Evolutionary conservation across 1,139 yeast genomes (phyloP).

Genomic region (Nakaseomyces sp.): DNA sequence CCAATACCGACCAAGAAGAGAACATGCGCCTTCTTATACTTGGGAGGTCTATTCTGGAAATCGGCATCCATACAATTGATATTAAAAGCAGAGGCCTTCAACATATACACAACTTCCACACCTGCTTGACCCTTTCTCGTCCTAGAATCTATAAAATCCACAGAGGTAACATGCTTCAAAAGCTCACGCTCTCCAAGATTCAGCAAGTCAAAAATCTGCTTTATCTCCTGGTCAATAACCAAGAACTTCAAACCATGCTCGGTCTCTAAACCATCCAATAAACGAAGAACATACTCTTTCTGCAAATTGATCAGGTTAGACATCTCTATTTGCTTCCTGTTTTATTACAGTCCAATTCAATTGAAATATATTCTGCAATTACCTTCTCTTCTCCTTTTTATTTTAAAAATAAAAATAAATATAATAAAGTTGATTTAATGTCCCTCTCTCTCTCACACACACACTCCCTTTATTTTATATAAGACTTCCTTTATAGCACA

Average conservation of each 20-base stretch:
- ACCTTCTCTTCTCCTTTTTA: too few species aligned
- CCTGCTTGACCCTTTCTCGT: slow-evolving; percentile 41
- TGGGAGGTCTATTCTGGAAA: slow-evolving; percentile 42
- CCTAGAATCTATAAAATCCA: slow-evolving; percentile 44
- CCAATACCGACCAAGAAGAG: slow-evolving; percentile 48
- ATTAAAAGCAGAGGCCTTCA: slow-evolving; percentile 46
- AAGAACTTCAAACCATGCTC: slow-evolving; percentile 34
- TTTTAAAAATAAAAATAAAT: too few species aligned
- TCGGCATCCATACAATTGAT: slow-evolving; percentile 55
- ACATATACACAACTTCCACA: slow-evolving; percentile 52
- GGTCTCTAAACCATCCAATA: slow-evolving; percentile 25
- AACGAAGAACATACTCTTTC: slow-evolving; percentile 20
- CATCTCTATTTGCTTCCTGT: slow-evolving; percentile 15
- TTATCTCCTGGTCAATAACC: slow-evolving; percentile 37
- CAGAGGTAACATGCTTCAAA: slow-evolving; percentile 38
- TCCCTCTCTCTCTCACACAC: too few species aligned
- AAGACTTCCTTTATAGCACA: too few species aligned
- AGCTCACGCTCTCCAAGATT: slow-evolving; percentile 33
- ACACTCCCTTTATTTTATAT: too few species aligned
- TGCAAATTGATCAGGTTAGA: slow-evolving; percentile 29
- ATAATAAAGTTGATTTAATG: too few species aligned
- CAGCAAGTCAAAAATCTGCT: slow-evolving; percentile 29
- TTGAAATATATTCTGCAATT: too few species aligned
- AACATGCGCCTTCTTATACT: slow-evolving; percentile 51
- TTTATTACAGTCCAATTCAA: not conserved